A percentile compares a stretch with the other conserved stretches of the same genome.
Evolutionary conservation across 345 rosid species (phyloP).

Genomic region (Sisymbrium altissimum): DNA sequence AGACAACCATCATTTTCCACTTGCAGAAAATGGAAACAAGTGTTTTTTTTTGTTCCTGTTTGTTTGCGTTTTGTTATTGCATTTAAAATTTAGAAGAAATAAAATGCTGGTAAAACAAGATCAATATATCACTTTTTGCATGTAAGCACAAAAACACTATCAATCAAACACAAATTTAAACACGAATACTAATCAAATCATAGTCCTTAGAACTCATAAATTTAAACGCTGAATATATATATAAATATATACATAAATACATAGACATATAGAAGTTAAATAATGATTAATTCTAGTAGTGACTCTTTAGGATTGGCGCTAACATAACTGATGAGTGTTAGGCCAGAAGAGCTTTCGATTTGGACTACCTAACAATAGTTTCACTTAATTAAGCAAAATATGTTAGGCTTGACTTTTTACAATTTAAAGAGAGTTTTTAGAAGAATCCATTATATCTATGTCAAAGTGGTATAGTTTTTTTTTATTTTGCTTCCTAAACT

Average conservation of each 20-base stretch:
- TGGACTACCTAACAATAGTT: constrained; percentile 33
- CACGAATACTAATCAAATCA: not conserved
- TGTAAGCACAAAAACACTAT: not conserved
- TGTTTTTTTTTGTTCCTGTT: not conserved
- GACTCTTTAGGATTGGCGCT: not conserved
- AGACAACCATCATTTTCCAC: not conserved
- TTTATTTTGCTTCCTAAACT: constrained; percentile 10
- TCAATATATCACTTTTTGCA: not conserved
- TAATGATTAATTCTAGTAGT: not conserved
- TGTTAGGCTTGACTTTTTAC: constrained; percentile 32
- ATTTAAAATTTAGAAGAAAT: not conserved
- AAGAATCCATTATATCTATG: constrained; percentile 18
- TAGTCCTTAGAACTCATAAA: not conserved
- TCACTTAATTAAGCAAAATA: constrained; percentile 32
- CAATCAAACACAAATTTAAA: not conserved
- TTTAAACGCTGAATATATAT: not conserved
- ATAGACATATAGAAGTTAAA: not conserved
- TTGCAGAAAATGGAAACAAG: not conserved
- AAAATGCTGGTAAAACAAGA: not conserved
- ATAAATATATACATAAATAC: not conserved
- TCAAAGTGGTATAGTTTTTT: constrained; percentile 2
- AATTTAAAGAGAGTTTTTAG: constrained; percentile 2
- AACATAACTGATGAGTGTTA: constrained; percentile 16
- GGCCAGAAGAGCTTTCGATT: constrained; percentile 24
- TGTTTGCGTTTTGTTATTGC: not conserved